Conservation (phyloP, 306 rosid species). For the Fragaria iinumae region DNA sequence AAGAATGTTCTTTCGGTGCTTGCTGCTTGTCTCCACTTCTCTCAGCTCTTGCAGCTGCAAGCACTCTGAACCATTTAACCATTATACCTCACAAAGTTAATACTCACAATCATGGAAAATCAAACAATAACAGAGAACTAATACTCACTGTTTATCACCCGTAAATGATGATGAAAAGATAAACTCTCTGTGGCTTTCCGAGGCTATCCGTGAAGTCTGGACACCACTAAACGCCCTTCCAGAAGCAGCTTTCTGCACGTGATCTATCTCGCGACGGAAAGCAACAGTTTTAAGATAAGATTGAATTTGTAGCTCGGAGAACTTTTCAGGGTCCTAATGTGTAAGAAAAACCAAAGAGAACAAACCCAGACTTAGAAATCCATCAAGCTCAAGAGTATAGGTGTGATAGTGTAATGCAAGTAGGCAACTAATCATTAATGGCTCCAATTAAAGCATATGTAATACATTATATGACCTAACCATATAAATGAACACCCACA, state of each 20-base stretch:
- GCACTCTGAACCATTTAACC: slow-evolving; percentile 53
- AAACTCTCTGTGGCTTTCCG: slow-evolving; percentile 89
- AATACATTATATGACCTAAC: not conserved
- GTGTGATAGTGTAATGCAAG: slow-evolving; percentile 13
- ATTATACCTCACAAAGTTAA: slow-evolving; percentile 20
- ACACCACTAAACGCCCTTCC: slow-evolving; percentile 85
- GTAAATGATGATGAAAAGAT: slow-evolving; percentile 88
- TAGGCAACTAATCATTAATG: slow-evolving; percentile 6
- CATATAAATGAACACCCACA: not conserved
- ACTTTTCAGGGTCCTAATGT: slow-evolving; percentile 75
- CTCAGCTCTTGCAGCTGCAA: slow-evolving; percentile 52
- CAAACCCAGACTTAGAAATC: slow-evolving; percentile 1
- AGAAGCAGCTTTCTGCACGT: slow-evolving; percentile 81
- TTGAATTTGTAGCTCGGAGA: slow-evolving; percentile 93
- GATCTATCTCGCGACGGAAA: slow-evolving; percentile 90
- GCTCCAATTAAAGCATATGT: not conserved
- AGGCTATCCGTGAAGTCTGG: slow-evolving; percentile 87
- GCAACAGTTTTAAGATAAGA: slow-evolving; percentile 96
- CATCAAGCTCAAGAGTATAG: not conserved
- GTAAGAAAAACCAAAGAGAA: slow-evolving; percentile 34
- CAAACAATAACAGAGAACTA: slow-evolving; percentile 4
- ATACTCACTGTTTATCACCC: slow-evolving; percentile 85
- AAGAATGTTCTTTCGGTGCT: slow-evolving; percentile 30
- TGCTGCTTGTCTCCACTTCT: slow-evolving; percentile 48
- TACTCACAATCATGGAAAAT: not conserved